Conservation (phyloP, 164 flowering plant genomes). For the Vitis riparia region DNA sequence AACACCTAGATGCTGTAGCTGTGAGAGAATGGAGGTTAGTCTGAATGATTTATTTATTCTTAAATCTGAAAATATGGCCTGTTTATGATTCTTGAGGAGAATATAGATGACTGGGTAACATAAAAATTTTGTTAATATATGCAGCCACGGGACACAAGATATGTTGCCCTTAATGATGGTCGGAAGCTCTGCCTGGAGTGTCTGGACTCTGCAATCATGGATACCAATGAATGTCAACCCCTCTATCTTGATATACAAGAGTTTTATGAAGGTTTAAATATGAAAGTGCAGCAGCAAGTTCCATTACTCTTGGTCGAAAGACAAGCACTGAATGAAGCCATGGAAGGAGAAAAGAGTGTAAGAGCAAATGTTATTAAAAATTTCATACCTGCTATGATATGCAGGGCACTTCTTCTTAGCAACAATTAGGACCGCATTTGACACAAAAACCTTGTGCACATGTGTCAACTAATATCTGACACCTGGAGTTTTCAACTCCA, state of each 20-base stretch:
- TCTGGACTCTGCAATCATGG: slow-evolving; percentile 82
- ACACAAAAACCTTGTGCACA: no score
- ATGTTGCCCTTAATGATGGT: slow-evolving; percentile 70
- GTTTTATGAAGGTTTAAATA: slow-evolving; percentile 70
- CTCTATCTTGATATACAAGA: slow-evolving; percentile 68
- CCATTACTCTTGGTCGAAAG: slow-evolving; percentile 87
- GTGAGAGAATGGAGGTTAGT: slow-evolving; percentile 92
- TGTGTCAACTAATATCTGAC: no score
- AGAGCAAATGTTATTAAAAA: slow-evolving; percentile 13
- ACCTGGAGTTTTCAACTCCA: slow-evolving; percentile 77
- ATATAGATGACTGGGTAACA: not conserved
- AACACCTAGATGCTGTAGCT: slow-evolving; percentile 92
- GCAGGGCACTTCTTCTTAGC: no score
- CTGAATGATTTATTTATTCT: not conserved
- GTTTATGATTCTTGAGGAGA: slow-evolving; percentile 3
- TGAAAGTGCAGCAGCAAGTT: slow-evolving; percentile 80
- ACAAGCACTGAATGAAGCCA: slow-evolving; percentile 83
- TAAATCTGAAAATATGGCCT: not conserved
- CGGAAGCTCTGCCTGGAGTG: slow-evolving; percentile 90
- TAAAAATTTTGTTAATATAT: slow-evolving; percentile 11
- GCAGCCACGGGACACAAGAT: slow-evolving; percentile 66
- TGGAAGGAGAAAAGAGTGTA: slow-evolving; percentile 83
- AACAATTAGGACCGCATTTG: no score
- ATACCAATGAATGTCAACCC: slow-evolving; percentile 71
- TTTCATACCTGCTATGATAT: not conserved